These are phyloP conservation scores for Dactylellina sp. DNA, from an alignment of 2,329 filamentous ascomycete genomes.

Conservation along the genomic window DNA sequence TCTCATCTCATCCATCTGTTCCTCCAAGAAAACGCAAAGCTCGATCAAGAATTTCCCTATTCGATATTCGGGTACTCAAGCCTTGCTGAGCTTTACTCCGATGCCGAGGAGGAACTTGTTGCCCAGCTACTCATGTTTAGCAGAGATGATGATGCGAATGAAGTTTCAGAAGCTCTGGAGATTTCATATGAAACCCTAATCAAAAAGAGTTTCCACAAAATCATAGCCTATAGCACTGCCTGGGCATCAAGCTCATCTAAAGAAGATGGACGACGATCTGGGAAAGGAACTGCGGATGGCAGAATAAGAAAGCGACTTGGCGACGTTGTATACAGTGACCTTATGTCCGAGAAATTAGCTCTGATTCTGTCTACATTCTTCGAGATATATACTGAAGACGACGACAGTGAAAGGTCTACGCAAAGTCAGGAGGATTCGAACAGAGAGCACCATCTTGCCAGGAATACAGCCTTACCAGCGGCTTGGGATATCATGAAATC, in stretches of 20 bases:
- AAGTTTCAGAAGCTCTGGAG: conserved; percentile 72
- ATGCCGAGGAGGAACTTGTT: conserved; percentile 80
- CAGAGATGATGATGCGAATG: conserved; percentile 73
- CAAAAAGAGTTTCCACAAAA: conserved; percentile 77
- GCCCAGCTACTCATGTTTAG: conserved; percentile 84
- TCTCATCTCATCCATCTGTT: conserved; percentile 95
- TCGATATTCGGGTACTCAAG: conserved; percentile 82
- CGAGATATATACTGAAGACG: conserved; percentile 66
- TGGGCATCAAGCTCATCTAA: conserved; percentile 68
- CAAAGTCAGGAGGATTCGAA: conserved; percentile 77
- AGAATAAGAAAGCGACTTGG: conserved; percentile 78
- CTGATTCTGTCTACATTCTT: conserved; percentile 82
- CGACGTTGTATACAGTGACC: conserved; percentile 72
- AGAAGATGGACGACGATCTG: conserved; percentile 59
- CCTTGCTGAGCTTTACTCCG: conserved; percentile 75
- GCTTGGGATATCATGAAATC: conserved; percentile 73
- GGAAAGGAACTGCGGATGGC: conserved; percentile 69
- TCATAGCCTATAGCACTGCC: conserved; percentile 84
- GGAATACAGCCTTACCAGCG: conserved; percentile 24
- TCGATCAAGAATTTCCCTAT: conserved; percentile 79
- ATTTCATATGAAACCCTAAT: conserved; percentile 71
- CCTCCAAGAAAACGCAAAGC: conserved; percentile 68
- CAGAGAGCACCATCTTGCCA: conserved; percentile 47
- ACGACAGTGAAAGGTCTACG: conserved; percentile 67
- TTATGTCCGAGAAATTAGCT: conserved; percentile 77